These are phyloP conservation scores for Aspergillus sp. DNA, from an alignment of 2,329 filamentous ascomycete genomes.

Conservation along the genomic window DNA sequence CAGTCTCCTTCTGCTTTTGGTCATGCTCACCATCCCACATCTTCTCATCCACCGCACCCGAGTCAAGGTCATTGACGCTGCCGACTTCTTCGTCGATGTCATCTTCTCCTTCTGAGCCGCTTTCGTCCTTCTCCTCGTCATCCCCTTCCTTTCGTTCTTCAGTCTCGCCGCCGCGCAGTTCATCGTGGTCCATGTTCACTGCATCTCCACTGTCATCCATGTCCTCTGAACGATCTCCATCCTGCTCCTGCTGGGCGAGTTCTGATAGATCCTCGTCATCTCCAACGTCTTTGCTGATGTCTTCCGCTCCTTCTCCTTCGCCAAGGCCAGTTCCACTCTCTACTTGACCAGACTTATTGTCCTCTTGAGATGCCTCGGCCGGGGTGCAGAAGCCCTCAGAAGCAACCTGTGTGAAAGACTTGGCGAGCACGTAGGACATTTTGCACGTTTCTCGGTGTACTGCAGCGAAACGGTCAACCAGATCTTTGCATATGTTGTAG, in stretches of 20 bases:
- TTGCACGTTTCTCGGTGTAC: constrained; percentile 64
- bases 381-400: constrained; percentile 87
- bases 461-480: constrained; percentile 49
- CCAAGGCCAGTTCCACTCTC: constrained; percentile 90
- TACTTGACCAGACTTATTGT: constrained; percentile 64
- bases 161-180: constrained; percentile 76
- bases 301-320: constrained; percentile 88
- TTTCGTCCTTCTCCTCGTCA: constrained; percentile 51
- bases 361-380: constrained; percentile 64
- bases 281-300: constrained; percentile 94
- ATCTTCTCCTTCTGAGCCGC: constrained; percentile 55
- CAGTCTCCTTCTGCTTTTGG: constrained; percentile 57
- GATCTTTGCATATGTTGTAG: constrained; percentile 48
- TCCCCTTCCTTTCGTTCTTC: constrained; percentile 41
- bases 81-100: constrained; percentile 82
- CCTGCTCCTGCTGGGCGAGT: constrained; percentile 73
- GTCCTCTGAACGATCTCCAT: constrained; percentile 42
- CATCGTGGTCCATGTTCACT: constrained; percentile 62
- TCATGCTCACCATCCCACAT: constrained; percentile 86
- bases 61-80: constrained; percentile 82
- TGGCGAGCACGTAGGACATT: constrained; percentile 65
- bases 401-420: constrained; percentile 68
- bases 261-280: constrained; percentile 90
- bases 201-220: constrained; percentile 39
- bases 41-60: constrained; percentile 89